phyloP scores from a whole-genome alignment of 2,329 filamentous ascomycete genomes.

The Chaetomium globosum region DNA sequence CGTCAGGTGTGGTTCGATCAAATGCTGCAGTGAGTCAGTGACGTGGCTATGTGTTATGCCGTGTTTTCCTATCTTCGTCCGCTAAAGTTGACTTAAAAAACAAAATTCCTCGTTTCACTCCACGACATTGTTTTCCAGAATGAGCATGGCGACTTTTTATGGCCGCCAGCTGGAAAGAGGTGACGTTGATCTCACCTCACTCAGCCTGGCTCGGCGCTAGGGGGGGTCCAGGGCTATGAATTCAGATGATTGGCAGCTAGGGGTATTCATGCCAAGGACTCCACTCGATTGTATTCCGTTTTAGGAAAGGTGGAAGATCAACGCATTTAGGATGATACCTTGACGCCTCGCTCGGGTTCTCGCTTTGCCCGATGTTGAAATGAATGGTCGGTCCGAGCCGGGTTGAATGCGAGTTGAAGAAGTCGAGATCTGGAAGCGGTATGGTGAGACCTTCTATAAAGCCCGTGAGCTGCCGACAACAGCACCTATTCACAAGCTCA shows the following conservation, averaged over 20 bases:
- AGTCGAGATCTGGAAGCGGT: neutral
- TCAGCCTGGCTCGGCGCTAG: neutral
- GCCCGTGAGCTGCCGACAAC: neutral
- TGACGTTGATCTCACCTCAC: conserved; percentile 3
- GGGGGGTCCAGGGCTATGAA: neutral
- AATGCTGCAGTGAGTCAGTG: too few species aligned
- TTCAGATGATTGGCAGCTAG: neutral
- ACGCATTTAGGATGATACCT: neutral
- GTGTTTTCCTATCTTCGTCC: neutral
- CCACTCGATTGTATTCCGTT: conserved; percentile 25
- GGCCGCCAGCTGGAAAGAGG: neutral
- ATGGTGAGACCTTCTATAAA: neutral
- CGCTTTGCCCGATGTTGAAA: neutral
- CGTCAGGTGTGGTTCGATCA: neutral
- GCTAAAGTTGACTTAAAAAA: neutral
- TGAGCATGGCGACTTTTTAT: conserved; percentile 1
- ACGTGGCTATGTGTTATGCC: neutral
- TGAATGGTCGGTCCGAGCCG: neutral
- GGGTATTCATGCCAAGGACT: conserved; percentile 5
- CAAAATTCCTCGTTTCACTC: neutral
- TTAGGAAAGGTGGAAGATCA: conserved; percentile 1
- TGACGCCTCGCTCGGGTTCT: neutral
- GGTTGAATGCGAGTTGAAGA: neutral
- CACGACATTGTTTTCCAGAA: conserved; percentile 15
- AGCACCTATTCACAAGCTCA: neutral